phyloP scores from a whole-genome alignment of 768 basidiomycete genomes.

The Phylloporus scabripes region DNA sequence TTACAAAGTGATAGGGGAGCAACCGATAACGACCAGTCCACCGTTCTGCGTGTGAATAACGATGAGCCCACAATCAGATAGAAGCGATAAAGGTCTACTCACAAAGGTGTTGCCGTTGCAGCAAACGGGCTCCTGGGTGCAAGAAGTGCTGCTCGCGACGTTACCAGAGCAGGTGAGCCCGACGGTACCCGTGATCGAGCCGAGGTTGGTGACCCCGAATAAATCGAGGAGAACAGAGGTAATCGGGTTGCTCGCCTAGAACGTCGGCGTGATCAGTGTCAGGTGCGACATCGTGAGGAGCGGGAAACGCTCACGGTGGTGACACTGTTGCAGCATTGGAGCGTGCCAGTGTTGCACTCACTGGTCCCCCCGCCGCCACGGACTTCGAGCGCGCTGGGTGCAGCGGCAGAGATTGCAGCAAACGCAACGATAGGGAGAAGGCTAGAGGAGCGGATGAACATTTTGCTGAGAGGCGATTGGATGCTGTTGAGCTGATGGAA shows the following conservation, averaged over 20 bases:
- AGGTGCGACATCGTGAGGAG: not conserved
- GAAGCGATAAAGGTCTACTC: not conserved
- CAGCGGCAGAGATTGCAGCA: slow-evolving; percentile 3
- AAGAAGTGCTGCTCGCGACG: not conserved
- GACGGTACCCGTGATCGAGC: not conserved
- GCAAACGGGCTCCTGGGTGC: slow-evolving; percentile 9
- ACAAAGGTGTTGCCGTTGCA: slow-evolving; percentile 5
- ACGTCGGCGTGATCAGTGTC: not conserved
- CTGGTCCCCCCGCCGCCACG: slow-evolving; percentile 2
- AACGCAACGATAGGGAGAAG: slow-evolving; percentile 12
- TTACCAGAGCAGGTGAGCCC: slow-evolving; percentile 4
- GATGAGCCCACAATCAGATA: not conserved
- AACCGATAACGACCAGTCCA: not conserved
- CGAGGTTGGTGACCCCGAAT: slow-evolving; percentile 2
- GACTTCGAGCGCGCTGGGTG: not conserved
- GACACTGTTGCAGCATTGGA: slow-evolving; percentile 8
- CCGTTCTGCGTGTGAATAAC: not conserved
- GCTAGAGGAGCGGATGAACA: not conserved
- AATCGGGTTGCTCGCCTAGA: not conserved
- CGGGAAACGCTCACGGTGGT: not conserved
- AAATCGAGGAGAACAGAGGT: not conserved
- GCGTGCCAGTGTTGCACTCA: slow-evolving; percentile 8
- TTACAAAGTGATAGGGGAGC: not conserved
- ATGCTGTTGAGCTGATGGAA: too few relatives aligned
- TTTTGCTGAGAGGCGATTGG: too few relatives aligned